phyloP scores from a whole-genome alignment of 257 asterid species.

The Primulina eburnea region DNA sequence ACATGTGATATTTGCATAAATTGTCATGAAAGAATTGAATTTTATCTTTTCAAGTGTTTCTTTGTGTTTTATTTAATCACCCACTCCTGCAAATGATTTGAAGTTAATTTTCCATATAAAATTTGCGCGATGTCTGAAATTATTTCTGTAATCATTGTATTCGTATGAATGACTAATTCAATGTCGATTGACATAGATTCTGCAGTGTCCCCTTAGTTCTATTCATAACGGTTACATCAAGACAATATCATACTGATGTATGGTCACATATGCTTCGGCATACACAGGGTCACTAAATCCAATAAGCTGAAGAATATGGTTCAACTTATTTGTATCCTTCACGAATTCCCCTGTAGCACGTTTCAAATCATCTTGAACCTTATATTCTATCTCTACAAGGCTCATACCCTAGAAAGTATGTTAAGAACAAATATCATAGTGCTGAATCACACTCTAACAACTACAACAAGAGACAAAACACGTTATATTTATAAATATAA shows the following conservation, averaged over 20 bases:
- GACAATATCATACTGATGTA: conserved; percentile 92
- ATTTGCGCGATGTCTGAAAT: too few relatives aligned
- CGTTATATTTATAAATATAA: too few relatives aligned
- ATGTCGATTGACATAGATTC: conserved; percentile 86
- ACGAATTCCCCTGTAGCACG: conserved; percentile 95
- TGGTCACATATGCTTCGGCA: conserved; percentile 93
- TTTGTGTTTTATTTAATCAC: too few relatives aligned
- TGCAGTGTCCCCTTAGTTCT: conserved; percentile 96
- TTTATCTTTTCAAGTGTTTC: too few relatives aligned
- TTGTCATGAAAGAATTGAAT: too few relatives aligned
- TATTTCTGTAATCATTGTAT: too few relatives aligned
- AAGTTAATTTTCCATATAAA: too few relatives aligned
- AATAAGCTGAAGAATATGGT: conserved; percentile 79
- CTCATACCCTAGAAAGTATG: conserved; percentile 71
- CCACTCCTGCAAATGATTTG: too few relatives aligned
- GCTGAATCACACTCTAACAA: neutral
- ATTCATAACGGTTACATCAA: conserved; percentile 88
- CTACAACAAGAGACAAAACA: neutral
- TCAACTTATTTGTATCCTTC: conserved; percentile 85
- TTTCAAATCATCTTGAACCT: conserved; percentile 88
- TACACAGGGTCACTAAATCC: too few relatives aligned
- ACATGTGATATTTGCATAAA: too few relatives aligned
- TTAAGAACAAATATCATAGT: neutral
- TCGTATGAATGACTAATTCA: too few relatives aligned
- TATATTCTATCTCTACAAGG: conserved; percentile 87